Base-by-base conservation (phyloP, 1,139 yeast genomes). In the Hansenula sp. region DNA sequence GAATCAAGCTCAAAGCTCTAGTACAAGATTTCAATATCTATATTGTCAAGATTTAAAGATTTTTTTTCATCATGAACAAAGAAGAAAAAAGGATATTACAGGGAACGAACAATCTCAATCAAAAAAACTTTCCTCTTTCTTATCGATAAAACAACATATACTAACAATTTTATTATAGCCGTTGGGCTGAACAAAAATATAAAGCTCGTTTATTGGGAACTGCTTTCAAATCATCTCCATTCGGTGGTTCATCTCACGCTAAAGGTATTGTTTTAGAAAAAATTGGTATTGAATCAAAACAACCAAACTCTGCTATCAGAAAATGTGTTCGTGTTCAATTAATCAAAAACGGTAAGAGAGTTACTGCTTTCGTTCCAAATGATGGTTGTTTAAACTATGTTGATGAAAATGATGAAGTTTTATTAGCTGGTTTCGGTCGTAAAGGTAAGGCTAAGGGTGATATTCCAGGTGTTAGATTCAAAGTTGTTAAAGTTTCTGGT, bases 391-490 rank as follows among this genome's bases (percentile, higher is more conserved):
- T 91, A 76, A 93, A 93, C 93, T 93, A 85, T 66, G 97, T 93
- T 67, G 99, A 93, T 72, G 98, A 93, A 82, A 93, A 93, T 83
- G 98, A 93, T 80, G 98, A 93, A 78, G 99, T 93, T 66, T 82
- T 93, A 70, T 81, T 93, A 67, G 98, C 99, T 68, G 99, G 99
- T 84, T 94, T 94, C 89, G 99, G 99, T 88, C 90, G 99, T 82
- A 93, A 96, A 86, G 99, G 99, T 83, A 93, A 93, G 86, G 99
- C 99, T 74, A 94, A 94, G 96, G 99, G 99, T 85, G 99, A 93
- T 90, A 91, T 93, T 72, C 99, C 99, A 77, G 99, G 99, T 88
- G 99, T 93, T 73, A 91, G 99, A 86, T 93, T 93, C 89, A 93
- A 93, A 89, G 98, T 93, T 74, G 99, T 94, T 74, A 94, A 94